phyloP scores from a whole-genome alignment of 495 filamentous ascomycete genomes.

The Lasiosphaeria hispida region DNA sequence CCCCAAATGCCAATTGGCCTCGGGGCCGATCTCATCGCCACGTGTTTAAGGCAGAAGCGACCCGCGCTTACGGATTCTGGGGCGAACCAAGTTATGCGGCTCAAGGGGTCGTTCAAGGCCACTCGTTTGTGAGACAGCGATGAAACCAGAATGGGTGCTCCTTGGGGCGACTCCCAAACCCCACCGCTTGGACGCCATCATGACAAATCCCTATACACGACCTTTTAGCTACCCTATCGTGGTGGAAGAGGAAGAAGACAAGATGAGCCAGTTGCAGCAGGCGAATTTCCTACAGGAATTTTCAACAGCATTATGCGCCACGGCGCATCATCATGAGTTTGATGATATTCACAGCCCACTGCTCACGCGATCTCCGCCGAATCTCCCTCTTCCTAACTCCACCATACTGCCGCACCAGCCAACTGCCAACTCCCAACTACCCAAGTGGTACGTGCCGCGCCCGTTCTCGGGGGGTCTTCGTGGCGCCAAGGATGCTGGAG shows the following conservation, averaged over 20 bases:
- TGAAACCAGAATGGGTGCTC: conserved; percentile 13
- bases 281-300: background rate
- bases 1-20: background rate
- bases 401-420: too few relatives aligned
- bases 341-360: background rate
- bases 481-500: background rate
- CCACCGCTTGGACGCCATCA: conserved; percentile 17
- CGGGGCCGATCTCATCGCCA: conserved; percentile 5
- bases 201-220: conserved; percentile 3
- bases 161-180: background rate
- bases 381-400: too few relatives aligned
- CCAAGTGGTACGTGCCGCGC: too few relatives aligned
- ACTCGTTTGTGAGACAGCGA: conserved; percentile 2
- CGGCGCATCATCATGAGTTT: conserved; percentile 1
- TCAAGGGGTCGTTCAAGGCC: background rate
- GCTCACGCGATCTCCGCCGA: too few relatives aligned
- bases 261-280: background rate
- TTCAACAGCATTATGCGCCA: background rate
- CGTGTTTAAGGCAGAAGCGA: conserved; percentile 5
- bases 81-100: background rate
- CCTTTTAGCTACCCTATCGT: background rate
- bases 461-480: background rate
- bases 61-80: background rate
- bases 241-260: background rate
- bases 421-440: too few relatives aligned